Evolutionary conservation across 2,329 filamentous ascomycete species (phyloP).

Genomic region (Teratosphaeria nubilosa): DNA sequence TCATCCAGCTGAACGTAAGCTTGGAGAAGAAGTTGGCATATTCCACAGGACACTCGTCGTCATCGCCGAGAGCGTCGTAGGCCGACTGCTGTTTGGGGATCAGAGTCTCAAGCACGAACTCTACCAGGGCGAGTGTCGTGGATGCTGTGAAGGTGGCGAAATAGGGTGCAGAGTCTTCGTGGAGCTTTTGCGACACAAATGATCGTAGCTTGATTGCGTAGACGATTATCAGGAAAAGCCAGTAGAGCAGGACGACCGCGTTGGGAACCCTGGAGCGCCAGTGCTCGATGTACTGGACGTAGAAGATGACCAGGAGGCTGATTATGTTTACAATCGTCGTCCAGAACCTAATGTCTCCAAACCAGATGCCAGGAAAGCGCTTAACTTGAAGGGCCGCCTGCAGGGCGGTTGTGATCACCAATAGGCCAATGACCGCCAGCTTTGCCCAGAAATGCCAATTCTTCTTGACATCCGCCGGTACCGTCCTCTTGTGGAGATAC

Average conservation of each 20-base stretch:
- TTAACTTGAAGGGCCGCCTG: conserved; percentile 70
- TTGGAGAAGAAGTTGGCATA: conserved; percentile 91
- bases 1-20: conserved; percentile 97
- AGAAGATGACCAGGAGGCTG: conserved; percentile 64
- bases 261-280: conserved; percentile 74
- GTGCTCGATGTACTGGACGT: conserved; percentile 80
- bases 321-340: conserved; percentile 61
- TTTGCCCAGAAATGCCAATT: conserved; percentile 92
- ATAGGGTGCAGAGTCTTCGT: conserved; percentile 56
- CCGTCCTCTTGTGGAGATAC: conserved; percentile 64
- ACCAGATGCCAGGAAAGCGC: conserved; percentile 60
- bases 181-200: conserved; percentile 66
- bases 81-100: conserved; percentile 67
- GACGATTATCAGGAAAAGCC: conserved; percentile 73
- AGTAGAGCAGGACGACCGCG: conserved; percentile 82
- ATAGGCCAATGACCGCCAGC: conserved; percentile 57
- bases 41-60: conserved; percentile 68
- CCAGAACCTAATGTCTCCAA: conserved; percentile 76
- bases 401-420: conserved; percentile 57
- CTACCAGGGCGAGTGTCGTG: conserved; percentile 56
- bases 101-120: conserved; percentile 75
- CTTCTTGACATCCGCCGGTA: conserved; percentile 58
- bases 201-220: conserved; percentile 78
- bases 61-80: conserved; percentile 58
- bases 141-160: conserved; percentile 68